Conservation (phyloP, 2,329 filamentous ascomycete genomes). For the Graphilbum fragrans region DNA sequence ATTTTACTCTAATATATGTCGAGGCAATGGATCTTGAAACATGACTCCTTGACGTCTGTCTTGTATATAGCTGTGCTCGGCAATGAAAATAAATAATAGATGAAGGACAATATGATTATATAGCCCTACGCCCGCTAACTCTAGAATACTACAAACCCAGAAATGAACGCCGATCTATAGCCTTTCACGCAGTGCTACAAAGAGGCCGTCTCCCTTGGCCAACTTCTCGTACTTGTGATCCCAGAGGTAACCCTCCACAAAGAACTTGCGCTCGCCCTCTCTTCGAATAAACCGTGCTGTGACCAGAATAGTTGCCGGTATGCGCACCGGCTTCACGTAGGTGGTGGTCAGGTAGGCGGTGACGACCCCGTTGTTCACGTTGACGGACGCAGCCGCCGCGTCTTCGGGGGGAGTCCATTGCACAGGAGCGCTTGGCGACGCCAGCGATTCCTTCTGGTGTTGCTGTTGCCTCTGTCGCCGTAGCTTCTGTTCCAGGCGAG, state of each 20-base stretch:
- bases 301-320: conserved; percentile 34
- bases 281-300: conserved; percentile 28
- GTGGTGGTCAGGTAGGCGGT: conserved; percentile 43
- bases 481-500: not conserved
- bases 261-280: conserved; percentile 42
- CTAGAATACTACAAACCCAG: too few relatives aligned
- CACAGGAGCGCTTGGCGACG: not conserved
- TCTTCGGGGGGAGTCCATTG: conserved; percentile 1
- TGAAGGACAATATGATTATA: too few relatives aligned
- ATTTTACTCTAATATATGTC: too few relatives aligned
- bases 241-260: conserved; percentile 33
- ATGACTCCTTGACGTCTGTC: too few relatives aligned
- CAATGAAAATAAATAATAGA: too few relatives aligned
- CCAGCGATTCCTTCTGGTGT: not conserved
- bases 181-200: conserved; percentile 14
- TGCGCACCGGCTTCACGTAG: conserved; percentile 39
- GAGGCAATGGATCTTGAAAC: too few relatives aligned
- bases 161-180: conserved; percentile 5
- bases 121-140: too few relatives aligned
- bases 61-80: too few relatives aligned
- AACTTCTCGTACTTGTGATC: conserved; percentile 33
- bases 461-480: not conserved
- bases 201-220: conserved; percentile 41
- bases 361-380: conserved; percentile 19
- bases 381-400: conserved; percentile 6